Evolutionary conservation across 2,329 filamentous ascomycete genomes (phyloP).

Genomic region (Alternaria brassicae): DNA sequence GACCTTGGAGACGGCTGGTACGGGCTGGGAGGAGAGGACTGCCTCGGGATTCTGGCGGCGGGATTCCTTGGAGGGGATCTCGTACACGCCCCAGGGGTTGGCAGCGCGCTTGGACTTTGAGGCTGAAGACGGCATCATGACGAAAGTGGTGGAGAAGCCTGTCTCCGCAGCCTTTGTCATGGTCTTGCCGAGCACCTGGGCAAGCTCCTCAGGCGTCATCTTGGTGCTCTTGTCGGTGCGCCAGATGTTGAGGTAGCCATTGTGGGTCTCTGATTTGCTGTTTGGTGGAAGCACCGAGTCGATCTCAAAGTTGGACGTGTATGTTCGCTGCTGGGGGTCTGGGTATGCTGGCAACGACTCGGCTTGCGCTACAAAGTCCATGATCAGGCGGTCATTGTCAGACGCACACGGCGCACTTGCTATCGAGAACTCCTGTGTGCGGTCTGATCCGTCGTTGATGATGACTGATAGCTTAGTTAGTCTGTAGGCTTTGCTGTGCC

Average conservation of each 20-base stretch:
- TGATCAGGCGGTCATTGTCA: constrained; percentile 47
- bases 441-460: constrained; percentile 25
- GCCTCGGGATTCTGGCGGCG: constrained; percentile 44
- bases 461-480: constrained; percentile 37
- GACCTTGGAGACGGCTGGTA: constrained; percentile 38
- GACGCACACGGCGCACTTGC: constrained; percentile 39
- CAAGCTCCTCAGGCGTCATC: constrained; percentile 22
- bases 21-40: constrained; percentile 35
- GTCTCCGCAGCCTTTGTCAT: constrained; percentile 18
- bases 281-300: constrained; percentile 28
- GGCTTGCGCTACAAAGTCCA: constrained; percentile 48
- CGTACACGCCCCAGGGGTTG: constrained; percentile 48
- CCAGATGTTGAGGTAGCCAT: constrained; percentile 42
- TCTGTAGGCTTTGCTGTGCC: neutral
- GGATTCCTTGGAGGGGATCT: constrained; percentile 32
- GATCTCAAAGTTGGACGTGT: constrained; percentile 34
- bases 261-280: constrained; percentile 31
- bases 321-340: constrained; percentile 38
- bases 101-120: constrained; percentile 41
- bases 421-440: constrained; percentile 42
- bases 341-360: constrained; percentile 36
- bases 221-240: constrained; percentile 33
- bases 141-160: constrained; percentile 45
- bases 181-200: constrained; percentile 16
- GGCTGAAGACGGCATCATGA: constrained; percentile 46